Evolutionary conservation across 1,139 yeast genomes (phyloP).

Genomic region (Scheffersomyces stambukii): DNA sequence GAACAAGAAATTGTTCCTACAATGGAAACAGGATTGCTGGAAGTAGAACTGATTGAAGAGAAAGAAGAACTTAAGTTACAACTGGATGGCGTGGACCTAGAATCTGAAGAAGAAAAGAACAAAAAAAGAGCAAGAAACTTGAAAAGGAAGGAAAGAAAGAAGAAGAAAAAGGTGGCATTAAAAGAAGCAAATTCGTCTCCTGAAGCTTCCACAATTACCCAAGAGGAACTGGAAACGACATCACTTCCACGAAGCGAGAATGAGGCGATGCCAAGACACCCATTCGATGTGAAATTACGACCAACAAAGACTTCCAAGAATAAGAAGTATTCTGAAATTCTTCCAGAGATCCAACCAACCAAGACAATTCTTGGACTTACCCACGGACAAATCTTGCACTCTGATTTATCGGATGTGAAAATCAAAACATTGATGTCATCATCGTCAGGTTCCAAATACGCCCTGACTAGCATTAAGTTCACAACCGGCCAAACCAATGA

Average conservation of each 20-base stretch:
- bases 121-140: conserved; percentile 2
- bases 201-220: conserved; percentile 1
- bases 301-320: conserved; percentile 26
- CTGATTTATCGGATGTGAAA: conserved; percentile 35
- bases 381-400: conserved; percentile 32
- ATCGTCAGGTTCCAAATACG: conserved; percentile 29
- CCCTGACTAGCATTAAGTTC: conserved; percentile 26
- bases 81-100: neutral
- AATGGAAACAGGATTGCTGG: no score
- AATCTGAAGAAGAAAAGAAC: neutral
- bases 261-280: conserved; percentile 9
- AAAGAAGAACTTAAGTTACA: neutral
- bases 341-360: conserved; percentile 33
- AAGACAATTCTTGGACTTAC: conserved; percentile 41
- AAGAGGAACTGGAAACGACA: neutral
- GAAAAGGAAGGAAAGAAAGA: conserved; percentile 1
- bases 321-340: conserved; percentile 25
- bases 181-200: neutral
- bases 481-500: conserved; percentile 23
- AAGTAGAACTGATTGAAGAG: no score
- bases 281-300: conserved; percentile 29
- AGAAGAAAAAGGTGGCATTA: conserved; percentile 1
- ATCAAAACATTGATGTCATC: conserved; percentile 34
- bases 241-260: conserved; percentile 1
- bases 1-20: neutral